Conservation (phyloP, 1,139 yeast genomes). For the Lodderomyces oxycetoniae region DNA sequence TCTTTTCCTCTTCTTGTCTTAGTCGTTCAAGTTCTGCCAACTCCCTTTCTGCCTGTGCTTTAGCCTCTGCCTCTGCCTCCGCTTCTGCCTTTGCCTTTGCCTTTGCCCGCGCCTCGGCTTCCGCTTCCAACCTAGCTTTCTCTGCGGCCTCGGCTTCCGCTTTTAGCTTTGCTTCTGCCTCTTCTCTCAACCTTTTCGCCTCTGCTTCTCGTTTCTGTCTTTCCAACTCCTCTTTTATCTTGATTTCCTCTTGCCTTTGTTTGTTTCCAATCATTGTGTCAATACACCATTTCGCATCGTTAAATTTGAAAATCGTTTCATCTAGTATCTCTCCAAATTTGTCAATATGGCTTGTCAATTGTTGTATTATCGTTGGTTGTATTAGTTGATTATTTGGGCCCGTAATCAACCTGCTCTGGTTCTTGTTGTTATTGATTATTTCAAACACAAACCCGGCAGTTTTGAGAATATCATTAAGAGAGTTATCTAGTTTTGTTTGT, state of each 20-base stretch:
- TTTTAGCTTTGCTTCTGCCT: constrained; percentile 22
- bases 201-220: constrained; percentile 27
- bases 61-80: constrained; percentile 13
- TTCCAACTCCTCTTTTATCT: constrained; percentile 37
- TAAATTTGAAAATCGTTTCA: constrained; percentile 40
- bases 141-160: constrained; percentile 17
- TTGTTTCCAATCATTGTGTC: constrained; percentile 42
- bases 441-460: constrained; percentile 45
- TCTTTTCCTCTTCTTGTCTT: constrained; percentile 15
- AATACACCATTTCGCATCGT: constrained; percentile 45
- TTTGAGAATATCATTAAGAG: constrained; percentile 40
- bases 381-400: constrained; percentile 44
- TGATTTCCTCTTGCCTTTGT: constrained; percentile 41
- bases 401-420: constrained; percentile 40
- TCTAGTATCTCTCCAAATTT: constrained; percentile 42
- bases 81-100: constrained; percentile 17
- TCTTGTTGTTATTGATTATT: constrained; percentile 39
- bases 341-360: constrained; percentile 32
- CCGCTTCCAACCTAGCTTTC: constrained; percentile 17
- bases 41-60: constrained; percentile 15
- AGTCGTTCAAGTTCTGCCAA: constrained; percentile 16
- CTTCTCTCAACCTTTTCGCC: constrained; percentile 16
- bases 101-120: constrained; percentile 16
- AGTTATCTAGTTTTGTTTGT: constrained; percentile 37
- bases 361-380: constrained; percentile 39